Conservation (phyloP, 148 eudicot species). For the Camellia lanceoleosa region DNA sequence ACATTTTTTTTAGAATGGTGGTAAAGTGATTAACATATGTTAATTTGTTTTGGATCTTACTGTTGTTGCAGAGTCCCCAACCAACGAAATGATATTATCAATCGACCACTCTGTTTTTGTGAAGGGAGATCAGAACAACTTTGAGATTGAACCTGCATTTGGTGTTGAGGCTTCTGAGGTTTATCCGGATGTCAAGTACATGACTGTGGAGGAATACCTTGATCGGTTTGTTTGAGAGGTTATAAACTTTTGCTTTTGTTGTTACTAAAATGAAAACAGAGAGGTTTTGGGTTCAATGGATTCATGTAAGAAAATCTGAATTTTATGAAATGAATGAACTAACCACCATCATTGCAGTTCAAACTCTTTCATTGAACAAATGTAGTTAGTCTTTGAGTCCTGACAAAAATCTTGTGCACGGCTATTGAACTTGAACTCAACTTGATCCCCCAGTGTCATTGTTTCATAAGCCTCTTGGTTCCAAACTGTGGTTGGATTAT, state of each 20-base stretch:
- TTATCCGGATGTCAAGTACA: conserved; percentile 76
- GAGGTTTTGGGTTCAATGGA: neutral
- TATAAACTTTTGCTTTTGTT: neutral
- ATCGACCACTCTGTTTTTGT: conserved; percentile 53
- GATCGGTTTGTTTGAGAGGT: conserved; percentile 33
- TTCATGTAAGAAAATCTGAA: neutral
- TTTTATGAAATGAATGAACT: neutral
- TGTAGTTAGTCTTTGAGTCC: too few relatives aligned
- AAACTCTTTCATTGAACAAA: neutral
- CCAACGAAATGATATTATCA: conserved; percentile 39
- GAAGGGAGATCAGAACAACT: conserved; percentile 58
- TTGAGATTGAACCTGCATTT: conserved; percentile 49
- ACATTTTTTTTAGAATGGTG: neutral
- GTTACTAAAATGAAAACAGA: neutral
- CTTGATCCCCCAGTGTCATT: neutral
- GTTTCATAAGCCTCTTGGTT: neutral
- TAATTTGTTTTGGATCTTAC: neutral
- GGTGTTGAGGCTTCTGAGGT: conserved; percentile 75
- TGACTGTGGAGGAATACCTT: conserved; percentile 58
- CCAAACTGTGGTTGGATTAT: neutral
- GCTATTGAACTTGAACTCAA: neutral
- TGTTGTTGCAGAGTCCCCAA: conserved; percentile 42
- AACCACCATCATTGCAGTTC: too few relatives aligned
- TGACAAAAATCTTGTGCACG: too few relatives aligned
- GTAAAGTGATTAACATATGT: neutral